Evolutionary conservation across 331 rosid genomes (phyloP).

Genomic region (Prunus yedoensis): DNA sequence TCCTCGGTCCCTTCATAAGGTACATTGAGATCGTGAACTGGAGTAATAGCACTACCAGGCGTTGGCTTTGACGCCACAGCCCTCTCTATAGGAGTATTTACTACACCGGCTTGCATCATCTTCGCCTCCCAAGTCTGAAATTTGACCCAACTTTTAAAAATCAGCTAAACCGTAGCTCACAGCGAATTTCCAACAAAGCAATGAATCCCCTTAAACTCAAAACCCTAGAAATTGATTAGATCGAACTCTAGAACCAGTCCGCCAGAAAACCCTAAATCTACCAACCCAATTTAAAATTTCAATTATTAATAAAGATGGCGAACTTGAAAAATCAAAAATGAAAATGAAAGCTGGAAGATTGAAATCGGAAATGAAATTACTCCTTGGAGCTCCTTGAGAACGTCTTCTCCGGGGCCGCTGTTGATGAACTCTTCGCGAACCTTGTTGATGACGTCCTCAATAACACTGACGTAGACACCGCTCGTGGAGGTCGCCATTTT

Average conservation of each 20-base stretch:
- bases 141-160: constrained; percentile 15
- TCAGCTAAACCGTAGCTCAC: constrained; percentile 26
- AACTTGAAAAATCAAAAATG: not conserved
- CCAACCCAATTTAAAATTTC: not conserved
- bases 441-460: constrained; percentile 92
- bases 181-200: constrained; percentile 1
- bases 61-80: constrained; percentile 54
- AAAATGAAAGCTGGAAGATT: not conserved
- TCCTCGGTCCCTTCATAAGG: constrained; percentile 97
- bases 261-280: constrained; percentile 12
- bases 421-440: constrained; percentile 87
- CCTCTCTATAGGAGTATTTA: constrained; percentile 80
- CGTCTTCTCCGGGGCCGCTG: constrained; percentile 95
- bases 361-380: constrained; percentile 40
- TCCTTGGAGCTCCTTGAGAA: constrained; percentile 96
- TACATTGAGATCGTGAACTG: constrained; percentile 95
- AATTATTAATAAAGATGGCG: not conserved
- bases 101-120: constrained; percentile 83
- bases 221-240: constrained; percentile 45
- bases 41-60: constrained; percentile 81
- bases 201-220: constrained; percentile 8
- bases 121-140: constrained; percentile 89
- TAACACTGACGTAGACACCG: constrained; percentile 81
- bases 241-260: constrained; percentile 42
- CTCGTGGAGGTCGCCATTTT: constrained; percentile 73